Conservation (phyloP, 2,329 filamentous ascomycete species). For the Acephala macrosclerotiorum region DNA sequence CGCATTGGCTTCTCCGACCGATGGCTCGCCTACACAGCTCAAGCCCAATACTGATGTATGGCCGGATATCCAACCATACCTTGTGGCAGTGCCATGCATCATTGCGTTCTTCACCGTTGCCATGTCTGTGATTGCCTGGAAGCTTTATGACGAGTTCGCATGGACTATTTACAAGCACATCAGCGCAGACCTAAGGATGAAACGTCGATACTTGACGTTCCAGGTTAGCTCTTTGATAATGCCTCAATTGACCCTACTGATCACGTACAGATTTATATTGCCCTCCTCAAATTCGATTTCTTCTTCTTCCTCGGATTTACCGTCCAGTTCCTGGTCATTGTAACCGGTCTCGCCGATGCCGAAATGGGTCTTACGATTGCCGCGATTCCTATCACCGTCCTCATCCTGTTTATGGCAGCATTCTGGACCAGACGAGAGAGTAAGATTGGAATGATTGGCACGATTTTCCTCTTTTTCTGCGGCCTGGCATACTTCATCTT, state of each 20-base stretch:
- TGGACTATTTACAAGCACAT: slow-evolving; percentile 99
- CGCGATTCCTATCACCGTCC: slow-evolving; percentile 89
- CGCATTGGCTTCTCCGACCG: slow-evolving; percentile 58
- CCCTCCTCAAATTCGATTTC: slow-evolving; percentile 97
- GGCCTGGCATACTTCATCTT: slow-evolving; percentile 96
- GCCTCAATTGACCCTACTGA: slow-evolving; percentile 22
- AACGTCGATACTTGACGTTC: slow-evolving; percentile 93
- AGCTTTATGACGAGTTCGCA: slow-evolving; percentile 97
- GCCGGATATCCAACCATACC: slow-evolving; percentile 73
- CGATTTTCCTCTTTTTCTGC: slow-evolving; percentile 87
- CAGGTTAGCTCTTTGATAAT: slow-evolving; percentile 68
- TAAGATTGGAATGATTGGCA: slow-evolving; percentile 75
- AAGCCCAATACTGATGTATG: slow-evolving; percentile 61
- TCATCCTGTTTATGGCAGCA: slow-evolving; percentile 85
- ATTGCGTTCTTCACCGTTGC: slow-evolving; percentile 77
- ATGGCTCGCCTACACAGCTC: slow-evolving; percentile 31
- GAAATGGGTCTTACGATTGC: slow-evolving; percentile 89
- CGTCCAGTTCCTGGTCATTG: slow-evolving; percentile 95
- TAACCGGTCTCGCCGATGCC: slow-evolving; percentile 70
- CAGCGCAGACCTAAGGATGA: slow-evolving; percentile 95
- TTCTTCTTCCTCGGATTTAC: slow-evolving; percentile 99
- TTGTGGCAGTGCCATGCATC: slow-evolving; percentile 86
- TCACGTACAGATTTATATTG: slow-evolving; percentile 85
- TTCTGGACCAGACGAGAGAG: slow-evolving; percentile 87
- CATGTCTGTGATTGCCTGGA: slow-evolving; percentile 85